These are phyloP conservation scores for Bifiguratus adelaidae DNA, from an alignment of 192 early-diverging fungal genomes.

Conservation along the genomic window DNA sequence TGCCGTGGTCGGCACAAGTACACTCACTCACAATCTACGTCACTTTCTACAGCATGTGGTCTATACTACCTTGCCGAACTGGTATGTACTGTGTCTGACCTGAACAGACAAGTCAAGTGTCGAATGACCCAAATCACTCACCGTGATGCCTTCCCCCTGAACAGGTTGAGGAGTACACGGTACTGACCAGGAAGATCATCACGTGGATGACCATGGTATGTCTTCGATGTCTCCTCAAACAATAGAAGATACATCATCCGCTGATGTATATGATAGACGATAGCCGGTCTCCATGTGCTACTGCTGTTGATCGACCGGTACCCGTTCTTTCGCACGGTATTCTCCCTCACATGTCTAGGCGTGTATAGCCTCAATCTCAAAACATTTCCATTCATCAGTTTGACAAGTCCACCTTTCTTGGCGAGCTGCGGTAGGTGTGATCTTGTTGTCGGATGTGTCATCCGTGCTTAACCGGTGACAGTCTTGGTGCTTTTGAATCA, in stretches of 20 bases:
- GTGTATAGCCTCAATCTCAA: constrained; percentile 72
- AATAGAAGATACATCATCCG: background rate
- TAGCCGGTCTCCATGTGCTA: constrained; percentile 56
- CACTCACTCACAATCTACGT: background rate
- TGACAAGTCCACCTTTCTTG: constrained; percentile 65
- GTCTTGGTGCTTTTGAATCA: constrained; percentile 79
- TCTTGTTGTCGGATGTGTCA: constrained; percentile 3
- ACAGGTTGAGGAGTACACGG: constrained; percentile 70
- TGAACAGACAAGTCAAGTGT: constrained; percentile 7
- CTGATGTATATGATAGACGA: too few relatives aligned
- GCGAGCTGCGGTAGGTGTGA: constrained; percentile 63
- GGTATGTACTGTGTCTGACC: constrained; percentile 16
- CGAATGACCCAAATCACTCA: background rate
- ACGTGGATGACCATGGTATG: constrained; percentile 44
- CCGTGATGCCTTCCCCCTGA: constrained; percentile 2
- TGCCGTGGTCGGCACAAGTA: too few relatives aligned
- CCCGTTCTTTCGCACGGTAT: constrained; percentile 52
- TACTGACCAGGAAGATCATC: constrained; percentile 64
- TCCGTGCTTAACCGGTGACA: constrained; percentile 10
- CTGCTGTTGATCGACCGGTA: constrained; percentile 73
- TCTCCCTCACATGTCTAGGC: constrained; percentile 66
- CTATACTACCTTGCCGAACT: constrained; percentile 74
- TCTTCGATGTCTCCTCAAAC: background rate
- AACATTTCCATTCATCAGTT: constrained; percentile 75
- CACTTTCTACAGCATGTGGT: constrained; percentile 53